A percentile compares a stretch with the other conserved stretches of the same genome.
Conservation (phyloP, 352 stramenopile genomes). For the Pythium apleroticum region DNA sequence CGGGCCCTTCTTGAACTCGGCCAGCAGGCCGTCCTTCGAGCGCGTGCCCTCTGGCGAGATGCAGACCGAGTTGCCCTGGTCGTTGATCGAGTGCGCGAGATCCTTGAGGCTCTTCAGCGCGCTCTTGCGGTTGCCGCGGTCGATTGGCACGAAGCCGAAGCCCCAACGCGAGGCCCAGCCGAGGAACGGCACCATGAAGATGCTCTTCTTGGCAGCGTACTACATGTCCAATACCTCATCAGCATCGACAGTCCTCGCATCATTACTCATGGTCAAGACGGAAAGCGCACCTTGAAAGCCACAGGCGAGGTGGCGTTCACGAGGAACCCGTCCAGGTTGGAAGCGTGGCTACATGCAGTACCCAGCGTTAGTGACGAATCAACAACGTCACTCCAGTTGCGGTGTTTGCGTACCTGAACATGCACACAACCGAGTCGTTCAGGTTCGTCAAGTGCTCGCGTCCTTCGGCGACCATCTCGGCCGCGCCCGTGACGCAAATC, state of each 20-base stretch:
- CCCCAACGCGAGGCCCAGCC: constrained; percentile 74
- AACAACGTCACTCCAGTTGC: neutral
- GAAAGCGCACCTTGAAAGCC: constrained; percentile 58
- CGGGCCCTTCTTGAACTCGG: constrained; percentile 88
- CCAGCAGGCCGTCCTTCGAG: constrained; percentile 77
- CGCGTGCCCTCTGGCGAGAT: constrained; percentile 85
- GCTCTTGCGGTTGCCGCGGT: constrained; percentile 63
- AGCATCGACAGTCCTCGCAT: neutral
- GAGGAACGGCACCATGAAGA: constrained; percentile 79
- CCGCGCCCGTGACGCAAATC: constrained; percentile 54
- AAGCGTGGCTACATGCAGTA: constrained; percentile 51
- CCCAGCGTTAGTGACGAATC: constrained; percentile 12
- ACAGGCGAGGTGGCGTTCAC: constrained; percentile 70
- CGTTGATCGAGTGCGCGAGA: constrained; percentile 65
- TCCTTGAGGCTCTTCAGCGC: constrained; percentile 72
- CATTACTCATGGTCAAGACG: neutral
- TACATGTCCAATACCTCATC: constrained; percentile 13
- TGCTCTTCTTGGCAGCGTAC: constrained; percentile 84
- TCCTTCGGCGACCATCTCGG: constrained; percentile 50
- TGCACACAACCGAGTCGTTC: constrained; percentile 74
- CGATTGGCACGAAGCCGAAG: constrained; percentile 81
- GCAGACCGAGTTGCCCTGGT: constrained; percentile 68
- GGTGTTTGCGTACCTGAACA: constrained; percentile 61
- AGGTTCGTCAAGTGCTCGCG: constrained; percentile 47
- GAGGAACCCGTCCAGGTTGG: constrained; percentile 83